A percentile compares a stretch with the other conserved stretches of the same genome.
phyloP scores from a whole-genome alignment of 345 rosid species.

The Euphorbia tirucalli region DNA sequence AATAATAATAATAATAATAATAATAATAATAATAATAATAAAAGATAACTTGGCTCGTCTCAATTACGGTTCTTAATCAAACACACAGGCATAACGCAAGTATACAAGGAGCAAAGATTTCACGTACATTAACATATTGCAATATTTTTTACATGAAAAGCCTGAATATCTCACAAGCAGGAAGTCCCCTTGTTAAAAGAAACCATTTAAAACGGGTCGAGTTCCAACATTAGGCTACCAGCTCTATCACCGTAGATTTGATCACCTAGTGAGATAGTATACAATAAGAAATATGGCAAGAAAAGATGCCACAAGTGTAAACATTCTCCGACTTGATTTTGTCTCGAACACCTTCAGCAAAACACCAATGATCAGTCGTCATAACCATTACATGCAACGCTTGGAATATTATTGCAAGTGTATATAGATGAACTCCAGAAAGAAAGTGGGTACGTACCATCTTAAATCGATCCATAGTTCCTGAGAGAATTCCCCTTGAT shows the following conservation, averaged over 20 bases:
- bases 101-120: neutral
- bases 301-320: slow-evolving; percentile 80
- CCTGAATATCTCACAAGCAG: slow-evolving; percentile 22
- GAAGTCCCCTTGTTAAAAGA: slow-evolving; percentile 20
- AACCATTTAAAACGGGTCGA: slow-evolving; percentile 19
- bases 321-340: slow-evolving; percentile 86
- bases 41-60: no score
- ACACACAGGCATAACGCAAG: neutral
- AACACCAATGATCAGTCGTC: slow-evolving; percentile 12
- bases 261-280: slow-evolving; percentile 79
- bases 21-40: no score
- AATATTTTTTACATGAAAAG: slow-evolving; percentile 32
- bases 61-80: no score
- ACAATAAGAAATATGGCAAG: slow-evolving; percentile 75
- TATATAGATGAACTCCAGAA: neutral
- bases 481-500: slow-evolving; percentile 82
- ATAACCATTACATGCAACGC: neutral
- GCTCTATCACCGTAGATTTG: slow-evolving; percentile 12
- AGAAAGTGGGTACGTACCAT: slow-evolving; percentile 47
- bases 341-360: slow-evolving; percentile 75
- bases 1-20: no score
- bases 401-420: neutral
- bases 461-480: slow-evolving; percentile 95
- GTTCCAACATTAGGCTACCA: slow-evolving; percentile 17
- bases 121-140: slow-evolving; percentile 13